These are phyloP conservation scores for Fusarium phyllophilum DNA, from an alignment of 2,329 filamentous ascomycete species.

Conservation along the genomic window DNA sequence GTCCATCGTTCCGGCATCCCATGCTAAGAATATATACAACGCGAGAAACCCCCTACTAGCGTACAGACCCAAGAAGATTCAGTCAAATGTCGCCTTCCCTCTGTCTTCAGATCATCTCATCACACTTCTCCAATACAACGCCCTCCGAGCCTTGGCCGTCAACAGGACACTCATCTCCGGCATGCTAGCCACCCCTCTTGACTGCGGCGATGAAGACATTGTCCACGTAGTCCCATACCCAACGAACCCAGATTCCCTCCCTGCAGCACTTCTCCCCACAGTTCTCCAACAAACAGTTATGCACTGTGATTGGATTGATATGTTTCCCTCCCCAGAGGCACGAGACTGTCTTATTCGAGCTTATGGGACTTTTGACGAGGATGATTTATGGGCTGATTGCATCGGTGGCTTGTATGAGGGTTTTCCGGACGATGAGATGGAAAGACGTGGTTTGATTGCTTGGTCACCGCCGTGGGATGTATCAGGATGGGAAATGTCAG, in stretches of 20 bases:
- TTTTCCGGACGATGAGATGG: slow-evolving; percentile 54
- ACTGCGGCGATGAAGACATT: slow-evolving; percentile 7
- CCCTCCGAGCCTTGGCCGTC: slow-evolving; percentile 17
- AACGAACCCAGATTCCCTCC: not conserved
- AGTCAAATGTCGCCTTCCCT: not conserved
- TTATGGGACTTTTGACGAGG: slow-evolving; percentile 50
- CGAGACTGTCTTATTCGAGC: slow-evolving; percentile 11
- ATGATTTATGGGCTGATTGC: slow-evolving; percentile 55
- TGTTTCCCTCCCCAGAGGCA: slow-evolving; percentile 11
- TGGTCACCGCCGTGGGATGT: slow-evolving; percentile 49
- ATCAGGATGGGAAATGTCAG: slow-evolving; percentile 37
- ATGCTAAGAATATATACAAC: not conserved
- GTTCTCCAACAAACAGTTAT: slow-evolving; percentile 16
- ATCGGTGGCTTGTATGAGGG: slow-evolving; percentile 57
- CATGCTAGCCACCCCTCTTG: slow-evolving; percentile 7
- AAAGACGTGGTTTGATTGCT: slow-evolving; percentile 53
- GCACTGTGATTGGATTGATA: slow-evolving; percentile 26
- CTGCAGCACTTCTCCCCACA: slow-evolving; percentile 10
- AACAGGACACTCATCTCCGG: slow-evolving; percentile 21
- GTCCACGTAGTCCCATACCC: slow-evolving; percentile 20
- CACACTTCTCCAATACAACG: slow-evolving; percentile 26
- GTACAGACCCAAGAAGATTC: not conserved
- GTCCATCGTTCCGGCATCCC: not conserved
- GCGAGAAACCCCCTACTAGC: not conserved
- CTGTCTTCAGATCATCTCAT: slow-evolving; percentile 22